These are phyloP conservation scores for Phanerodontia chrysosporium DNA, from an alignment of 768 basidiomycete genomes.

Conservation along the genomic window DNA sequence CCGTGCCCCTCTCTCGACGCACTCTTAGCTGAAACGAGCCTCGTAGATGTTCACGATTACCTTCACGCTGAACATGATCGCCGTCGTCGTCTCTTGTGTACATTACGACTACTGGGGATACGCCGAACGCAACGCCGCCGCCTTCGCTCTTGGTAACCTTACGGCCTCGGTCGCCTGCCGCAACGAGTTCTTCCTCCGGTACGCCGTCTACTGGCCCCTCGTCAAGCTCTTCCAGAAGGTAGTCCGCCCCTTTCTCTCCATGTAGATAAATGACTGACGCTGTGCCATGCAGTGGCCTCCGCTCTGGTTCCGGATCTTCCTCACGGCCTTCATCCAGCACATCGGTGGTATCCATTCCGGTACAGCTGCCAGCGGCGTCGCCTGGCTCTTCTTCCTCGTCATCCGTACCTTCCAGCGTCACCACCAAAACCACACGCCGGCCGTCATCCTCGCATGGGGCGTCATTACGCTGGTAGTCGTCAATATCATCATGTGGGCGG, in stretches of 20 bases:
- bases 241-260: constrained; percentile 1
- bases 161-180: constrained; percentile 69
- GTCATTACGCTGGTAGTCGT: constrained; percentile 54
- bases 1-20: not conserved
- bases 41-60: constrained; percentile 45
- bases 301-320: constrained; percentile 64
- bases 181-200: constrained; percentile 77
- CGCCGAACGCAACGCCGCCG: constrained; percentile 58
- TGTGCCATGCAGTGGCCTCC: constrained; percentile 55
- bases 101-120: constrained; percentile 65
- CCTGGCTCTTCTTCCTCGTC: constrained; percentile 66
- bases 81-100: constrained; percentile 46
- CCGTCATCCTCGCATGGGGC: constrained; percentile 50
- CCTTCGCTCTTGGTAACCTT: constrained; percentile 71
- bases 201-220: constrained; percentile 56
- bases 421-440: constrained; percentile 45
- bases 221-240: constrained; percentile 77
- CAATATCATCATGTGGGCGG: constrained; percentile 55
- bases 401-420: constrained; percentile 50
- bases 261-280: not conserved
- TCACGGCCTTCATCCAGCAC: constrained; percentile 71
- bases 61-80: constrained; percentile 57
- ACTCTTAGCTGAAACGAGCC: not conserved
- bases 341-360: constrained; percentile 79
- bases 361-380: constrained; percentile 66